A percentile compares a stretch with the other conserved stretches of the same genome.
These are phyloP conservation scores for Mediolabrus comicus DNA, from an alignment of 108 stramenopile genomes.

Conservation along the genomic window DNA sequence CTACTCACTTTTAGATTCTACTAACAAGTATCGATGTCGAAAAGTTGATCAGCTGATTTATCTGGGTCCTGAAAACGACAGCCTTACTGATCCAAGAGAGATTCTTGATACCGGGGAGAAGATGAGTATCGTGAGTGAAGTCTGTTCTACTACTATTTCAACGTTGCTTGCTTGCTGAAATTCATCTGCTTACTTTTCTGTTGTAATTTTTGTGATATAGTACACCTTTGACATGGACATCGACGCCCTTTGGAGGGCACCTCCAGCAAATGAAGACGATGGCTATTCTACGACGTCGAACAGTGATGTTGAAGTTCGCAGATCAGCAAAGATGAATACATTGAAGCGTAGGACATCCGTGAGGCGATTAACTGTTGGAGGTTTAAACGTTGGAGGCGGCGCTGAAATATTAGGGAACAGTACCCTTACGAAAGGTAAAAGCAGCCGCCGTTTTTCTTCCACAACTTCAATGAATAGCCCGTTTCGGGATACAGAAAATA, in stretches of 20 bases:
- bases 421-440: neutral
- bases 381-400: neutral
- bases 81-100: slow-evolving; percentile 24
- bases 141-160: neutral
- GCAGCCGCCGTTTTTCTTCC: neutral
- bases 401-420: neutral
- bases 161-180: neutral
- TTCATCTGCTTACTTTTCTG: neutral
- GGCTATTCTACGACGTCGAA: neutral
- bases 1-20: slow-evolving; percentile 61
- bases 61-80: slow-evolving; percentile 55
- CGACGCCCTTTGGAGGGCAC: slow-evolving; percentile 57
- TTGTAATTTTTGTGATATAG: neutral
- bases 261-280: slow-evolving; percentile 23
- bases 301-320: neutral
- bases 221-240: slow-evolving; percentile 86
- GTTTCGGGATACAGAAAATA: neutral
- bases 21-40: slow-evolving; percentile 70
- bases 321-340: neutral
- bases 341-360: slow-evolving; percentile 5
- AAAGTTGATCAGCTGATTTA: slow-evolving; percentile 78
- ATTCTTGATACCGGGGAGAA: slow-evolving; percentile 39
- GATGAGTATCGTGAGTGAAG: slow-evolving; percentile 27
- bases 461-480: neutral
- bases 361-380: neutral